Conservation (phyloP, 1,139 yeast genomes). For the Geotrichum restrictum region DNA sequence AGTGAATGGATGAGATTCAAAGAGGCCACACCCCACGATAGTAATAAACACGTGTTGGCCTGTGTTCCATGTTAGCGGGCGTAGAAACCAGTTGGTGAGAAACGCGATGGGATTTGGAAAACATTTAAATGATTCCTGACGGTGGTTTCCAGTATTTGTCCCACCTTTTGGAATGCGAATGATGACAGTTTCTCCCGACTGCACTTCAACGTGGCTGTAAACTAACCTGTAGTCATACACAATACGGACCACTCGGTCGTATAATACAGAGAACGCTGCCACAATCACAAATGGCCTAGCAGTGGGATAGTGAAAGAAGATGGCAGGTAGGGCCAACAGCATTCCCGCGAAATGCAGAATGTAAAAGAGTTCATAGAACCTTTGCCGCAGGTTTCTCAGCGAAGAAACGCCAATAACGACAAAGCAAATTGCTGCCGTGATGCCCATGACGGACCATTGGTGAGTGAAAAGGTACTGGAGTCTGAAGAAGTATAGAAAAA, state of each 20-base stretch:
- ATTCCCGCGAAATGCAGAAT: conserved; percentile 28
- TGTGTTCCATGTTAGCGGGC: conserved; percentile 28
- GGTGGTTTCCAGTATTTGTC: neutral
- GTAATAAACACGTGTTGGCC: conserved; percentile 33
- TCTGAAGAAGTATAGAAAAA: conserved; percentile 28
- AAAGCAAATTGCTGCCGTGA: conserved; percentile 28
- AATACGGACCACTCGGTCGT: conserved; percentile 28
- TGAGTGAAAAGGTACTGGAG: conserved; percentile 26
- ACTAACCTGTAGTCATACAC: conserved; percentile 27
- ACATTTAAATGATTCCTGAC: neutral
- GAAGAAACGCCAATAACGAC: conserved; percentile 28
- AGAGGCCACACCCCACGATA: conserved; percentile 26
- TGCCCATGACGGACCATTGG: conserved; percentile 27
- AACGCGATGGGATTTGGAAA: neutral
- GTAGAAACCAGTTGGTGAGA: neutral
- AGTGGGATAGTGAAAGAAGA: conserved; percentile 29
- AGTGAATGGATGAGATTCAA: conserved; percentile 31
- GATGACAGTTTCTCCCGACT: conserved; percentile 31
- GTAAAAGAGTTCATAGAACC: conserved; percentile 30
- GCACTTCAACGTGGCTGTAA: conserved; percentile 23
- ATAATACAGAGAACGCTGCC: conserved; percentile 28
- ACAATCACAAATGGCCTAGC: conserved; percentile 29
- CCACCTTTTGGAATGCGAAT: conserved; percentile 25
- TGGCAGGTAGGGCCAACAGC: conserved; percentile 28
- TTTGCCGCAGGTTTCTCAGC: conserved; percentile 19